phyloP scores from a whole-genome alignment of 1,284 basidiomycete genomes.

The Melampsora americana region DNA sequence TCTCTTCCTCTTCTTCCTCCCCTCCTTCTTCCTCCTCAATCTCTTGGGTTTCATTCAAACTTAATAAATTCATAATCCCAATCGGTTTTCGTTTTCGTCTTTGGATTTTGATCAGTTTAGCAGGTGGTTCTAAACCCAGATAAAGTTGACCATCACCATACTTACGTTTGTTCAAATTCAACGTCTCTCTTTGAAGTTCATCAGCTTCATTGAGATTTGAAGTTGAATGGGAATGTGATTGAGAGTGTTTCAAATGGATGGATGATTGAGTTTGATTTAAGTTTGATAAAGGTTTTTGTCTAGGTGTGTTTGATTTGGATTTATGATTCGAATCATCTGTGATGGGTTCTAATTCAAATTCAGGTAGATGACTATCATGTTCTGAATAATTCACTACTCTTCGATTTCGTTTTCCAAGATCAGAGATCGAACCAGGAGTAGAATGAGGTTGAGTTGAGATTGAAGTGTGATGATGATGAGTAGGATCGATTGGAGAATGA shows the following conservation, averaged over 20 bases:
- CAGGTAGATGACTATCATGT: slow-evolving; percentile 73
- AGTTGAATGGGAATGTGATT: not conserved
- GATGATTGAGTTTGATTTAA: not conserved
- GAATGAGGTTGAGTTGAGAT: slow-evolving; percentile 1
- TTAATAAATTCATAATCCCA: slow-evolving; percentile 20
- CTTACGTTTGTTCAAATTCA: slow-evolving; percentile 22
- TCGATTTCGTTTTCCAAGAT: slow-evolving; percentile 52
- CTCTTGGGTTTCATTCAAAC: slow-evolving; percentile 57
- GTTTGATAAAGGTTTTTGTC: not conserved
- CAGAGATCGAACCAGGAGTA: not conserved
- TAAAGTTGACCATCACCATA: slow-evolving; percentile 69
- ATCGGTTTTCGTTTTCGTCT: slow-evolving; percentile 29
- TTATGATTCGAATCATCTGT: slow-evolving; percentile 11
- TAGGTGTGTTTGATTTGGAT: not conserved
- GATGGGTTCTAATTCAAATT: slow-evolving; percentile 51
- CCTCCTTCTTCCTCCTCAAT: slow-evolving; percentile 61
- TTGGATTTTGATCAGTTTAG: slow-evolving; percentile 68
- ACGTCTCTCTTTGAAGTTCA: not conserved
- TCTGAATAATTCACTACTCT: slow-evolving; percentile 80
- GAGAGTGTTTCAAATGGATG: no score
- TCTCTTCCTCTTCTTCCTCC: slow-evolving; percentile 45
- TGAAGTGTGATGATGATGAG: not conserved
- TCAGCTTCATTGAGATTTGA: not conserved
- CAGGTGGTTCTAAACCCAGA: slow-evolving; percentile 78
- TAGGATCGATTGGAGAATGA: slow-evolving; percentile 21